Percentiles rank a stretch among this genome's conserved stretches.
Evolutionary conservation across 169 alveolate genomes (phyloP).

Genomic region (Perkinsus olseni): DNA sequence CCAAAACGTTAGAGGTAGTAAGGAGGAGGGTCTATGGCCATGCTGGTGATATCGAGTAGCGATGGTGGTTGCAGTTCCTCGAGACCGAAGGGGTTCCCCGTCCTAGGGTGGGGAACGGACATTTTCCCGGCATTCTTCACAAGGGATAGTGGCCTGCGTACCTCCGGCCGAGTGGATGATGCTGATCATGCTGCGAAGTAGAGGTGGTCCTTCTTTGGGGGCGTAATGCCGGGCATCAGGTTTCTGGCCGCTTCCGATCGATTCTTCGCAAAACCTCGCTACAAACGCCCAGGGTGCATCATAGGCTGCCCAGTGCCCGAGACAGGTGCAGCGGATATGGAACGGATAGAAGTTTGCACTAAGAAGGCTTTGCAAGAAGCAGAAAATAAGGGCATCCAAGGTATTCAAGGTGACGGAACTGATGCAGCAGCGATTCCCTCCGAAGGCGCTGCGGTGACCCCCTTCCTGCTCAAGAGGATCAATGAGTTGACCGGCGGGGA

Average conservation of each 20-base stretch:
- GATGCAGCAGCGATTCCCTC: constrained; percentile 4
- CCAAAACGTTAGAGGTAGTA: constrained; percentile 55
- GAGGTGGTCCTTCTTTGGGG: neutral
- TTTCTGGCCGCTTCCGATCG: neutral
- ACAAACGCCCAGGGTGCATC: neutral
- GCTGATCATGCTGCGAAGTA: neutral
- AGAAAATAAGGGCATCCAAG: constrained; percentile 8
- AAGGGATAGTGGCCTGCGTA: neutral
- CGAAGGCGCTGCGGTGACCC: constrained; percentile 62
- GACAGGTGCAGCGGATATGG: neutral
- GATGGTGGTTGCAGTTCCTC: constrained; percentile 35
- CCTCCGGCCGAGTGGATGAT: neutral
- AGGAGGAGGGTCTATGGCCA: neutral
- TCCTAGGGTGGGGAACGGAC: constrained; percentile 53
- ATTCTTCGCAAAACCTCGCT: neutral
- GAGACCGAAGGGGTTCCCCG: constrained; percentile 75
- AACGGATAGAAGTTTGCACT: constrained; percentile 37
- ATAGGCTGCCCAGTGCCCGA: neutral
- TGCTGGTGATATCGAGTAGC: neutral
- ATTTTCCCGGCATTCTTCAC: constrained; percentile 68
- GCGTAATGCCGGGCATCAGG: neutral
- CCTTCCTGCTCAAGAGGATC: constrained; percentile 65
- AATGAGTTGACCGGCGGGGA: constrained; percentile 67
- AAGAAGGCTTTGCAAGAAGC: constrained; percentile 51
- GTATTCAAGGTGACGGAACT: neutral